A percentile compares a stretch with the other conserved stretches of the same genome.
These are phyloP conservation scores for Geotrichum ghanense DNA, from an alignment of 805 yeast genomes.

Conservation along the genomic window DNA sequence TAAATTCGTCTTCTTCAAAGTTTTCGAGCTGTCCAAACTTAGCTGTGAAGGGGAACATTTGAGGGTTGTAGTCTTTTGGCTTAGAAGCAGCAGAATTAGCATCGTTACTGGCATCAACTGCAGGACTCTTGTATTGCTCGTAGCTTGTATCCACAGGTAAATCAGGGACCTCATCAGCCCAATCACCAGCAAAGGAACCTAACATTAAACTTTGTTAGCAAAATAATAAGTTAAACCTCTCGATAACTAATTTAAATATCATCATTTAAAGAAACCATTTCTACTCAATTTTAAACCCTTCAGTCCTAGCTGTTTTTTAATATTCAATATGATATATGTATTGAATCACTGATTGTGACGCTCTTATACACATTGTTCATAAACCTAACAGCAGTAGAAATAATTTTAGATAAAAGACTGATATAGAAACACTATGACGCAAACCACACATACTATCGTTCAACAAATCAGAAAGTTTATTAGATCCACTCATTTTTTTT, in stretches of 20 bases:
- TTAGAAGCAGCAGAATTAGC: background rate
- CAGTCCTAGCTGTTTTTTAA: too few species aligned
- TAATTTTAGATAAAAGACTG: too few species aligned
- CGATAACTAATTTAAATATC: too few species aligned
- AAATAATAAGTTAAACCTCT: too few species aligned
- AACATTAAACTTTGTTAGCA: background rate
- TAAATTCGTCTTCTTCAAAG: background rate
- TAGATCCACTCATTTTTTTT: background rate
- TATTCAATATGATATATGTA: too few species aligned
- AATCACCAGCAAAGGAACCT: constrained; percentile 2
- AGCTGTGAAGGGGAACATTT: background rate
- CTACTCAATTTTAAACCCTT: background rate
- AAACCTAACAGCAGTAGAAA: too few species aligned
- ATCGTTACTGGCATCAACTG: background rate
- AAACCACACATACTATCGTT: too few species aligned
- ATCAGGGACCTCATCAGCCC: constrained; percentile 4
- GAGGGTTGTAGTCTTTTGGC: background rate
- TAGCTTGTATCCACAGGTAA: constrained; percentile 1
- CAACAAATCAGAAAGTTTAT: constrained; percentile 1
- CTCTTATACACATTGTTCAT: too few species aligned
- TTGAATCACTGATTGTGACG: too few species aligned
- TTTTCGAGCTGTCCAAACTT: background rate
- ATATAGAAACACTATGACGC: too few species aligned
- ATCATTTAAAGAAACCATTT: too few species aligned
- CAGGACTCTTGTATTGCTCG: background rate